These are phyloP conservation scores for Chloranthus sessilifolius DNA, from an alignment of 164 flowering plant genomes.

Conservation along the genomic window DNA sequence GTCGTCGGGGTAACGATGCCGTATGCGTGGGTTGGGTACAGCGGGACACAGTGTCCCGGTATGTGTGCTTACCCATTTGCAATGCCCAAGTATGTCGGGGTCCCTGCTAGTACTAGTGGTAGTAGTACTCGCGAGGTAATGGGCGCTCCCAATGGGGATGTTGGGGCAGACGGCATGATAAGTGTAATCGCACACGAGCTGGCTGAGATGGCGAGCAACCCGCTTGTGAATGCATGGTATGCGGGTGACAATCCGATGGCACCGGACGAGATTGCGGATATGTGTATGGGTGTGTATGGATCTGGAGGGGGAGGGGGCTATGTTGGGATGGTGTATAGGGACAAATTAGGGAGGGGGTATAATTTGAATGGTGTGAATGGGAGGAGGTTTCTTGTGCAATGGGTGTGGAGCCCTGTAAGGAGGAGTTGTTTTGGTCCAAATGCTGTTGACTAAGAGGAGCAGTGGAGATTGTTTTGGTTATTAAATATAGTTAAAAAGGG, in stretches of 20 bases:
- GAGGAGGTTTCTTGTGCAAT: conserved; percentile 54
- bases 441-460: conserved; percentile 40
- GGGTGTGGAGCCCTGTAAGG: conserved; percentile 50
- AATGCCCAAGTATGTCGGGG: conserved; percentile 26
- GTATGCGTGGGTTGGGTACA: conserved; percentile 67
- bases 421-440: conserved; percentile 64
- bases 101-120: conserved; percentile 19
- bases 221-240: conserved; percentile 62
- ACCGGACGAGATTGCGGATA: conserved; percentile 60
- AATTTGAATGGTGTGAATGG: conserved; percentile 54
- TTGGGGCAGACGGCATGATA: conserved; percentile 57
- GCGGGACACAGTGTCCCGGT: conserved; percentile 59
- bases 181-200: conserved; percentile 70
- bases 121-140: conserved; percentile 16
- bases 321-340: conserved; percentile 40
- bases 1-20: conserved; percentile 51
- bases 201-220: conserved; percentile 53
- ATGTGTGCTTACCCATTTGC: conserved; percentile 68
- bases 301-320: conserved; percentile 59
- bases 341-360: conserved; percentile 33
- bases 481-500: no score
- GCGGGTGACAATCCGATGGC: conserved; percentile 54
- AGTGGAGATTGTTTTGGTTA: no score
- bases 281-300: conserved; percentile 62
- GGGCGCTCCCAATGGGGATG: conserved; percentile 54